phyloP scores from a whole-genome alignment of 352 stramenopile genomes.

The Phytopythium sindhum region DNA sequence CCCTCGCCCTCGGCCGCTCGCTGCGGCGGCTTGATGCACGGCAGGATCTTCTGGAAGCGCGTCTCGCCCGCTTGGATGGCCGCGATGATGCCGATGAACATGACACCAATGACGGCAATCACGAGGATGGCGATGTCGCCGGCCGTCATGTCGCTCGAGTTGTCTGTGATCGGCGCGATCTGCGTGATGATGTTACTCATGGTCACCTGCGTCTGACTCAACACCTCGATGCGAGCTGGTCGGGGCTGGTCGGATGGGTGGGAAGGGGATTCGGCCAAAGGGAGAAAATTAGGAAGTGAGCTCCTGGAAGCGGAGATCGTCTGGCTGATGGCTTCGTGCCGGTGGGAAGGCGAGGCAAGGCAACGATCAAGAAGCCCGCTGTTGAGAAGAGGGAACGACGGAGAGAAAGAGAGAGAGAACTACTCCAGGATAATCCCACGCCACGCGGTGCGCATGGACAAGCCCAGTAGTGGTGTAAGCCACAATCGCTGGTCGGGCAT shows the following conservation, averaged over 20 bases:
- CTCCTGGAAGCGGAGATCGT: neutral
- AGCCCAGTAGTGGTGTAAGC: no score
- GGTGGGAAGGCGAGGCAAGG: neutral
- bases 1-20: conserved; percentile 10
- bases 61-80: conserved; percentile 35
- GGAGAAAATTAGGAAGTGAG: conserved; percentile 4
- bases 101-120: conserved; percentile 24
- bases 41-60: conserved; percentile 29
- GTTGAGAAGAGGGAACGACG: neutral
- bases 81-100: conserved; percentile 32
- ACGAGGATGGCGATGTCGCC: conserved; percentile 34
- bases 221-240: neutral
- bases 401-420: neutral
- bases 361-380: no score
- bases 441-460: no score
- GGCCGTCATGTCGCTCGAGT: conserved; percentile 27
- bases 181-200: conserved; percentile 14
- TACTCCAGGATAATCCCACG: no score
- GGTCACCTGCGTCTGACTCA: neutral
- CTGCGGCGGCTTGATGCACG: conserved; percentile 21
- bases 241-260: neutral
- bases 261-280: neutral
- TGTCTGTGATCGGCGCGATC: conserved; percentile 19
- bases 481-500: no score
- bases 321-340: neutral